Base-by-base conservation (phyloP, 257 asterid genomes). In the Nyctanthes arbortristis region DNA sequence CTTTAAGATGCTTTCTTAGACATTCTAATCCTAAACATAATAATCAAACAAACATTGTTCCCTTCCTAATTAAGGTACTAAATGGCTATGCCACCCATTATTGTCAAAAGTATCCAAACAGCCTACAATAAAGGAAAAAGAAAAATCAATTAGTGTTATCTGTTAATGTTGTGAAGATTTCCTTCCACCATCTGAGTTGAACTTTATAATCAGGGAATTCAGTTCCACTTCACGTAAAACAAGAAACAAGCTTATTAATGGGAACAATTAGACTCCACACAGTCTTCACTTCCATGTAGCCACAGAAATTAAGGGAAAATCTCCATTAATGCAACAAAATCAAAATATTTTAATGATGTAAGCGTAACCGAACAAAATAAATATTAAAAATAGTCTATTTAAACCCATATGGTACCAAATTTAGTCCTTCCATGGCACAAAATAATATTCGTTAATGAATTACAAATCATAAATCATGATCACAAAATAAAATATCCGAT, bases 401-500 rank as follows among this genome's bases (percentile, higher is more conserved):
- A 52, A n/a, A n/a, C 20, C 28, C 1, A 52, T 52, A 35, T 2
- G 10, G 2, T 52, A 9, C 59, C 14, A 29, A 52, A 22, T 52
- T n/a, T 52, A 52, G 2, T 29, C 59, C 59, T 20, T 9, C 20
- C 24, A 6, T 20, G 28, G 30, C 14, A 22, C 7, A 10, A 12
- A 52, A 20, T 52, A 29, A 52, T 30, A 9, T 52, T n/a, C n/a
- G n/a, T n/a, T 9, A 7, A 22, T 52, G 8, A 52, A 52, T 9
- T 9, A 0, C 5, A 0, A 30, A 52, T 52, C 59, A 52, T 22
- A 52, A 30, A 52, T 24, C 28, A 11, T 6, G 13, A 52, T 9
- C n/a, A 49, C 20, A 18, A 52, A 52, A 2, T 52, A 57, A 7
- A 77, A 36, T 60, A 74, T 72, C 63, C 25, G 55, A 78, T 72